Evolutionary conservation across 495 filamentous ascomycete species (phyloP).

Genomic region (Penicillium steckii): DNA sequence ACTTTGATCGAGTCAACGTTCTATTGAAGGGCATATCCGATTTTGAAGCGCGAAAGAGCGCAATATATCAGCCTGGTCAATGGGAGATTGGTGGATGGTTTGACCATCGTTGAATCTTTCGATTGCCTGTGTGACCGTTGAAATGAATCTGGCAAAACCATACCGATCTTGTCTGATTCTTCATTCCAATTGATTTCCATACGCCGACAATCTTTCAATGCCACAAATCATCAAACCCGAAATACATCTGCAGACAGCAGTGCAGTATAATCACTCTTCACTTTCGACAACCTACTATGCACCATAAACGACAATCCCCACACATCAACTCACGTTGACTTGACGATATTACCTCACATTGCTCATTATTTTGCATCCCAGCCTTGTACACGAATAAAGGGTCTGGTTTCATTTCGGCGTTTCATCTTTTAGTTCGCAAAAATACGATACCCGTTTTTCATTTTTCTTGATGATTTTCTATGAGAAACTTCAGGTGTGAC

Average conservation of each 20-base stretch:
- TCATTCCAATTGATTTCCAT: too few species aligned
- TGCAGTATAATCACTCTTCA: too few species aligned
- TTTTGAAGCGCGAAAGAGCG: conserved; percentile 39
- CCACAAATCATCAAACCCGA: too few species aligned
- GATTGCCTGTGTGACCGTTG: too few species aligned
- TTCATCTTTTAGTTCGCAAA: background rate
- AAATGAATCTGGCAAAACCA: too few species aligned
- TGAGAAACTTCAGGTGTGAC: background rate
- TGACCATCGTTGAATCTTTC: background rate
- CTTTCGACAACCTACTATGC: too few species aligned
- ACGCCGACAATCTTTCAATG: too few species aligned
- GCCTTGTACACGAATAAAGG: background rate
- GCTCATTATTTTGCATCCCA: background rate
- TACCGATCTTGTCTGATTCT: too few species aligned
- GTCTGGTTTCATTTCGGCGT: background rate
- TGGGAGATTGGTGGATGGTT: conserved; percentile 79
- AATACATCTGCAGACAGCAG: too few species aligned
- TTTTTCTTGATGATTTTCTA: background rate
- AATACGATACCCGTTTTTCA: conserved; percentile 3
- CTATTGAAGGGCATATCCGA: conserved; percentile 59
- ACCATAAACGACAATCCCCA: background rate
- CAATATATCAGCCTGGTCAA: conserved; percentile 58
- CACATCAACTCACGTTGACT: background rate
- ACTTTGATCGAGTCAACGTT: conserved; percentile 61
- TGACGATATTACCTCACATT: background rate